Conservation (phyloP, 1,139 yeast species). For the Tardiomyces blankii region DNA sequence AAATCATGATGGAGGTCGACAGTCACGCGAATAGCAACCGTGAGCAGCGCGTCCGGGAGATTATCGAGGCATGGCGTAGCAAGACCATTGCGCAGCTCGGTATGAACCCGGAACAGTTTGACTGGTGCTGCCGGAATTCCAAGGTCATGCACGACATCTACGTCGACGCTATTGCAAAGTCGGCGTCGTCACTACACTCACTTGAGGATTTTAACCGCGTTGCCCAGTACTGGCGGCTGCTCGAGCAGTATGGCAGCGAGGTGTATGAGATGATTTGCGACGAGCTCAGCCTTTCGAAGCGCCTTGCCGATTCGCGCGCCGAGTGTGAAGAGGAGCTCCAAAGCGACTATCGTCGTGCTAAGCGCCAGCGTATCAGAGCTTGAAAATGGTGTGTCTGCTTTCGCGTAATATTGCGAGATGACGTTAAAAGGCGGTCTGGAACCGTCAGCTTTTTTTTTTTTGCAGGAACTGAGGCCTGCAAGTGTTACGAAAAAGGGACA, state of each 20-base stretch:
- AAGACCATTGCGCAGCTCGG: constrained; percentile 14
- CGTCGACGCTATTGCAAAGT: constrained; percentile 16
- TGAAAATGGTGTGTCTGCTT: neutral
- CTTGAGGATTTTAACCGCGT: constrained; percentile 14
- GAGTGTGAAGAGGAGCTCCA: neutral
- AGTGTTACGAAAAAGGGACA: too few relatives aligned
- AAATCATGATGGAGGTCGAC: neutral
- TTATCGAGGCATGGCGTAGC: constrained; percentile 16
- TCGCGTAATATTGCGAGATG: too few relatives aligned
- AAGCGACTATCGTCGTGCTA: neutral
- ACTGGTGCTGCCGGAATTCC: constrained; percentile 17
- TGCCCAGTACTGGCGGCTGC: constrained; percentile 20
- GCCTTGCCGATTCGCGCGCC: neutral
- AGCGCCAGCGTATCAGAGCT: neutral
- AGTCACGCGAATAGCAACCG: neutral
- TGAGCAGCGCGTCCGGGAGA: constrained; percentile 4
- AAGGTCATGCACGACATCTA: constrained; percentile 20
- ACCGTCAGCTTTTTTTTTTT: too few relatives aligned
- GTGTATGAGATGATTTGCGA: constrained; percentile 14
- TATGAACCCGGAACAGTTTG: constrained; percentile 14
- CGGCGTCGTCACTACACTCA: constrained; percentile 14
- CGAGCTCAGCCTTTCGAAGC: constrained; percentile 12
- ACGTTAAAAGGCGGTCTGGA: too few relatives aligned
- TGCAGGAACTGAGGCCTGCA: too few relatives aligned
- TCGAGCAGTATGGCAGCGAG: constrained; percentile 18